Conservation (phyloP, 2,329 filamentous ascomycete genomes). For the Arthrobotrys pseudoclavata region DNA sequence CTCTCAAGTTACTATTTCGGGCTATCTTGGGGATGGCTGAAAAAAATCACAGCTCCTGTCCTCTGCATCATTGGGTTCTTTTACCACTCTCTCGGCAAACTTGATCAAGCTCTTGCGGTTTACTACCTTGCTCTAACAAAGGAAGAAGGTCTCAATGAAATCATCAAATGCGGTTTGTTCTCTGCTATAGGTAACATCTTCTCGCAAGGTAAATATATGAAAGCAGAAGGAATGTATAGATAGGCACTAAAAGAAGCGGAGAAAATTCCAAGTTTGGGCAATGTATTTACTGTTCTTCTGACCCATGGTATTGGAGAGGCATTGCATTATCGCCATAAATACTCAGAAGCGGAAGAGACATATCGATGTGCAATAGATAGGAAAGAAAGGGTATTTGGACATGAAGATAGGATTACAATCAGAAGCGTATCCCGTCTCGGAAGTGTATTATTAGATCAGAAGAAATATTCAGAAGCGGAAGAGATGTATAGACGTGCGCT, state of each 20-base stretch:
- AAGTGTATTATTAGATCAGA: background rate
- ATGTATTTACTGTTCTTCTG: no score
- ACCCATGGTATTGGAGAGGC: no score
- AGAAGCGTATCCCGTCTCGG: background rate
- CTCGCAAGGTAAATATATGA: background rate
- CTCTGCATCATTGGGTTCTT: background rate
- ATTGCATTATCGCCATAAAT: no score
- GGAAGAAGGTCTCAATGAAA: background rate
- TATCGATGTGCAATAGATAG: background rate
- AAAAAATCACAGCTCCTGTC: background rate
- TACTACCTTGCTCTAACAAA: background rate
- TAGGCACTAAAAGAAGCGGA: no score
- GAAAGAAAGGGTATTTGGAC: background rate
- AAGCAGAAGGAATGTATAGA: background rate
- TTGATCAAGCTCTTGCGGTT: background rate
- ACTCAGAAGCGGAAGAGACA: background rate
- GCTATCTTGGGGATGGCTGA: background rate
- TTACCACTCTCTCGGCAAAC: background rate
- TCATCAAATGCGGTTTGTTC: background rate
- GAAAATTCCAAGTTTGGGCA: no score
- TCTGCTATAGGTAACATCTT: background rate
- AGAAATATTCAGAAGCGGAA: slow-evolving; percentile 6
- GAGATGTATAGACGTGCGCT: background rate
- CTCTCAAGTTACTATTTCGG: slow-evolving; percentile 4
- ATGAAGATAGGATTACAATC: background rate